These are phyloP conservation scores for Rutstroemia sydowiana DNA, from an alignment of 2,329 filamentous ascomycete genomes.

Conservation along the genomic window DNA sequence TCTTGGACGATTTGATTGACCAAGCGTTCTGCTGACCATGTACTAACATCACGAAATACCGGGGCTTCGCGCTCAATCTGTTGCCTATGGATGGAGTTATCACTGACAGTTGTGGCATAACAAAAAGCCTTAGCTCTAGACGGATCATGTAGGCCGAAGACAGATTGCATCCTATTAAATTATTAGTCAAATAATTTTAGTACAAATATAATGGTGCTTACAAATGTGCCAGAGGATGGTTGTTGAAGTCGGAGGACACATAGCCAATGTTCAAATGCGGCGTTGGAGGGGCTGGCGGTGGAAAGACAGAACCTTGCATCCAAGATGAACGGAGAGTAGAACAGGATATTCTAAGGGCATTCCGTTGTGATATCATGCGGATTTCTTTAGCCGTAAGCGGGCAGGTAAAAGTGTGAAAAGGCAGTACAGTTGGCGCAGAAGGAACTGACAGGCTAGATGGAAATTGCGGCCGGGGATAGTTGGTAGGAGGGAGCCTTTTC, in stretches of 20 bases:
- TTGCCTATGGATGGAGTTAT: slow-evolving; percentile 78
- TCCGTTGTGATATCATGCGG: slow-evolving; percentile 88
- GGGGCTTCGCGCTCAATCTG: slow-evolving; percentile 93
- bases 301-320: slow-evolving; percentile 73
- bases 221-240: slow-evolving; percentile 90
- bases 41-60: slow-evolving; percentile 80
- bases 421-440: slow-evolving; percentile 84
- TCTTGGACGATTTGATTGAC: slow-evolving; percentile 82
- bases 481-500: slow-evolving; percentile 45
- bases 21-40: slow-evolving; percentile 76
- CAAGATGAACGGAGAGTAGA: slow-evolving; percentile 81
- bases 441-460: slow-evolving; percentile 70
- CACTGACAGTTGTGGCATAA: slow-evolving; percentile 89
- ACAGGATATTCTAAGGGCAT: slow-evolving; percentile 85
- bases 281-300: slow-evolving; percentile 74
- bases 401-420: slow-evolving; percentile 96
- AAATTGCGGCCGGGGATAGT: slow-evolving; percentile 66
- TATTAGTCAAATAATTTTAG: not conserved
- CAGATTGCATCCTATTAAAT: slow-evolving; percentile 74
- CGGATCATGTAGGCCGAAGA: slow-evolving; percentile 83
- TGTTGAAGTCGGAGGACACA: slow-evolving; percentile 97
- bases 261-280: slow-evolving; percentile 90
- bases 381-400: slow-evolving; percentile 88
- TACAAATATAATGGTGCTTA: slow-evolving; percentile 32
- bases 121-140: slow-evolving; percentile 76